A percentile compares a stretch with the other conserved stretches of the same genome.
These are phyloP conservation scores for Trichoderma hamatum DNA, from an alignment of 2,329 filamentous ascomycete genomes.

Conservation along the genomic window DNA sequence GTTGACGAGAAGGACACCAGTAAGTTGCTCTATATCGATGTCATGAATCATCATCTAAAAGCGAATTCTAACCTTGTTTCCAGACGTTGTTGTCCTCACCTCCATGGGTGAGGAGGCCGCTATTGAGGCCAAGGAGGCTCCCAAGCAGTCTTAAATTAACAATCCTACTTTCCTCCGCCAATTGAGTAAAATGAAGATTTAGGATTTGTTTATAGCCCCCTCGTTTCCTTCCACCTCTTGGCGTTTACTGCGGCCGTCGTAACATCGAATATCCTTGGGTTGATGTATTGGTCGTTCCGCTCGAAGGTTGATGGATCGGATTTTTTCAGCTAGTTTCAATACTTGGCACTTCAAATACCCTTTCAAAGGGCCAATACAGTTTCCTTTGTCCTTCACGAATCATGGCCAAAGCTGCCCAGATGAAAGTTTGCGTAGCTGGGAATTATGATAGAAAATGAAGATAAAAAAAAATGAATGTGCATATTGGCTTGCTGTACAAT, in stretches of 20 bases:
- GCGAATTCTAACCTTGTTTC: slow-evolving; percentile 31
- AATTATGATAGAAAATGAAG: slow-evolving; percentile 33
- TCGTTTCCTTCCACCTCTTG: slow-evolving; percentile 32
- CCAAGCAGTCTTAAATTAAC: slow-evolving; percentile 40
- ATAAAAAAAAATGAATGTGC: slow-evolving; percentile 22
- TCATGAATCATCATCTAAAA: not conserved
- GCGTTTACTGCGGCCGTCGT: slow-evolving; percentile 41
- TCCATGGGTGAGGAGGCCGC: slow-evolving; percentile 95
- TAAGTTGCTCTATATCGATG: slow-evolving; percentile 56
- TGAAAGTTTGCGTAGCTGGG: slow-evolving; percentile 38
- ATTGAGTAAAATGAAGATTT: slow-evolving; percentile 32
- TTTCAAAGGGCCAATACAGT: slow-evolving; percentile 31
- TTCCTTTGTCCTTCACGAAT: slow-evolving; percentile 45
- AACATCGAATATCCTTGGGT: slow-evolving; percentile 42
- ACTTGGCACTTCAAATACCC: slow-evolving; percentile 37
- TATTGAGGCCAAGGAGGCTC: slow-evolving; percentile 93
- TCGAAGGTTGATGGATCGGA: slow-evolving; percentile 48
- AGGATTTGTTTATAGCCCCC: slow-evolving; percentile 35
- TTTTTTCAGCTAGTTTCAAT: slow-evolving; percentile 48
- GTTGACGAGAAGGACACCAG: slow-evolving; percentile 90
- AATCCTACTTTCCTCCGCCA: slow-evolving; percentile 12
- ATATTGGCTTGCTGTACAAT: slow-evolving; percentile 3
- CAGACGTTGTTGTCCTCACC: slow-evolving; percentile 89
- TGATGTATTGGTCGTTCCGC: slow-evolving; percentile 48
- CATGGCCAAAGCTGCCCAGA: slow-evolving; percentile 38